phyloP scores from a whole-genome alignment of 345 rosid genomes.

The Aurinia saxatilis region DNA sequence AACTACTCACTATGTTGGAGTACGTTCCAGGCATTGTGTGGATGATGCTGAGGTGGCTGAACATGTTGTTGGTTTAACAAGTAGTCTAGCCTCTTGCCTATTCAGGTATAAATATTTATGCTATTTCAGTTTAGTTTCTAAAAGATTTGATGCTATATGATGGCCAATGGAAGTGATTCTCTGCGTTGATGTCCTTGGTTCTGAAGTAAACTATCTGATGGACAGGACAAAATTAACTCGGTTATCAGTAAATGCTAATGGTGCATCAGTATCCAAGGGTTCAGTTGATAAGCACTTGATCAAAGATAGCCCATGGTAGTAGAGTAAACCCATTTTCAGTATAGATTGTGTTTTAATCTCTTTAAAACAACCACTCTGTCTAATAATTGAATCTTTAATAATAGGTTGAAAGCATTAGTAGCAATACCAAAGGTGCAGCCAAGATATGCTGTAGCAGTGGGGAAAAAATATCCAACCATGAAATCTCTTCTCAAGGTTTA shows the following conservation, averaged over 20 bases:
- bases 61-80: constrained; percentile 70
- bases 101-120: constrained; percentile 39
- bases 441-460: constrained; percentile 71
- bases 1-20: constrained; percentile 55
- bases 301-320: constrained; percentile 33
- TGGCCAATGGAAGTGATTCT: neutral
- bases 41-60: constrained; percentile 91
- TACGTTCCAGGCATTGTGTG: constrained; percentile 72
- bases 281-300: constrained; percentile 47
- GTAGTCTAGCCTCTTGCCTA: constrained; percentile 74
- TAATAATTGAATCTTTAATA: neutral
- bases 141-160: neutral
- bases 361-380: neutral
- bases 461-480: constrained; percentile 90
- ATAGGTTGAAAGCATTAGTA: constrained; percentile 88
- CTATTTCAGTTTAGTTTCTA: neutral
- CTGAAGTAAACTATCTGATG: neutral
- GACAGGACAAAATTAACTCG: constrained; percentile 68
- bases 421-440: constrained; percentile 98
- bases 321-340: neutral
- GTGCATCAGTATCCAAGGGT: constrained; percentile 50
- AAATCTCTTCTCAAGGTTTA: constrained; percentile 76
- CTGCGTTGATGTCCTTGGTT: neutral
- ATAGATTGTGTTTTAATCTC: neutral
- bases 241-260: constrained; percentile 63